phyloP scores from a whole-genome alignment of 805 yeast species.

The Teunomyces atbi region DNA sequence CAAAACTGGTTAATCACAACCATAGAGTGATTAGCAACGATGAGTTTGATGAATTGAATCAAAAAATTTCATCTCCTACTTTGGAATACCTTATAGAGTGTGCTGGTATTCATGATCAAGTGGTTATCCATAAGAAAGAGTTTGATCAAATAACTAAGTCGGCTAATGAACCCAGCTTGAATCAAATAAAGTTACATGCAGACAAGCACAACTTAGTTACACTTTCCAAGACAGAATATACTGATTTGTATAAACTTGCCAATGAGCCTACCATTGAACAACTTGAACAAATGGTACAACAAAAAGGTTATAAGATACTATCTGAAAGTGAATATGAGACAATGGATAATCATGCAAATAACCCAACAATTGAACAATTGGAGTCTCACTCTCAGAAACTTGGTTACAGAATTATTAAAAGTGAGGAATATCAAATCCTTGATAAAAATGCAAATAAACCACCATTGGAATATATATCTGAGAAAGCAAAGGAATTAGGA shows the following conservation, averaged over 20 bases:
- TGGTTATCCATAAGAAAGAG: slow-evolving; percentile 9
- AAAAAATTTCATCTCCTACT: slow-evolving; percentile 16
- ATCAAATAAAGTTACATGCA: slow-evolving; percentile 34
- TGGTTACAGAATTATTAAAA: slow-evolving; percentile 11
- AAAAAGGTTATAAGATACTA: slow-evolving; percentile 19
- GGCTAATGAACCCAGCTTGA: slow-evolving; percentile 21
- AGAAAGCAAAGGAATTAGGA: slow-evolving; percentile 21
- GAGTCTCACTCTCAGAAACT: slow-evolving; percentile 10
- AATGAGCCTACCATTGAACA: slow-evolving; percentile 27
- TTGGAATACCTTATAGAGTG: slow-evolving; percentile 9
- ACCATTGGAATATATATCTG: slow-evolving; percentile 8
- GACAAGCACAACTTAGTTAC: slow-evolving; percentile 34
- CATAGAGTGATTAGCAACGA: slow-evolving; percentile 3
- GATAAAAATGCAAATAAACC: slow-evolving; percentile 18
- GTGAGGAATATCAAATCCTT: slow-evolving; percentile 14
- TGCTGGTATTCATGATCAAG: slow-evolving; percentile 7
- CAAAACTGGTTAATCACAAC: slow-evolving; percentile 3
- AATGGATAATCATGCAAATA: slow-evolving; percentile 11
- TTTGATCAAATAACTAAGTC: slow-evolving; percentile 3
- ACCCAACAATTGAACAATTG: slow-evolving; percentile 22
- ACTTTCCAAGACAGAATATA: slow-evolving; percentile 30
- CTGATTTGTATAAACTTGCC: slow-evolving; percentile 29
- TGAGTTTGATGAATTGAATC: slow-evolving; percentile 14
- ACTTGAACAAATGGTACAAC: slow-evolving; percentile 9
- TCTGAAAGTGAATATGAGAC: slow-evolving; percentile 10